Evolutionary conservation across 2,329 filamentous ascomycete species (phyloP).

Genomic region (Drechslerella dactyloides): DNA sequence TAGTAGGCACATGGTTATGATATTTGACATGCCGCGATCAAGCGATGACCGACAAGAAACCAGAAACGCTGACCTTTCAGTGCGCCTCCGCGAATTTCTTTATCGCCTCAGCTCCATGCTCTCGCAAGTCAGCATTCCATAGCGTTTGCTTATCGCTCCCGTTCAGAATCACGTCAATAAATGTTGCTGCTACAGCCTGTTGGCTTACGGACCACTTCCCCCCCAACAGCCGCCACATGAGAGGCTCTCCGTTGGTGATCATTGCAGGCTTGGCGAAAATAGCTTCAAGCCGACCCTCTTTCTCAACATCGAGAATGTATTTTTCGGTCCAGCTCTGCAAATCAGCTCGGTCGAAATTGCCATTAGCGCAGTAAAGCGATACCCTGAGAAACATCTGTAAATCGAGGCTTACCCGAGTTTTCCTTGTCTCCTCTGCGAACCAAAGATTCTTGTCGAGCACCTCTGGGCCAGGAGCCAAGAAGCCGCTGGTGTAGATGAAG

Average conservation of each 20-base stretch:
- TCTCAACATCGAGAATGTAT: constrained; percentile 22
- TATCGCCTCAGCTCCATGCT: constrained; percentile 10
- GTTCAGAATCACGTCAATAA: constrained; percentile 29
- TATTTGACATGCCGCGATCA: too few relatives aligned
- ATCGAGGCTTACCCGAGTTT: constrained; percentile 17
- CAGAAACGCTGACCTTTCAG: not conserved
- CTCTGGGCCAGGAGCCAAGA: constrained; percentile 10
- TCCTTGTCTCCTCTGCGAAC: constrained; percentile 32
- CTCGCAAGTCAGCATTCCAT: constrained; percentile 22
- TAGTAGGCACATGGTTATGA: too few relatives aligned
- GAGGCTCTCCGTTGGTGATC: constrained; percentile 27
- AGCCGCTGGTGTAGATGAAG: constrained; percentile 58
- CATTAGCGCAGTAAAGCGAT: too few relatives aligned
- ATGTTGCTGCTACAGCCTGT: constrained; percentile 25
- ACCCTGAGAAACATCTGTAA: not conserved
- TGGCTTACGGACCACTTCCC: constrained; percentile 18
- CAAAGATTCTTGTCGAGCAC: constrained; percentile 22
- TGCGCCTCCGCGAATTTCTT: constrained; percentile 27
- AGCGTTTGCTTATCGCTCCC: constrained; percentile 18
- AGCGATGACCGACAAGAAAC: too few relatives aligned
- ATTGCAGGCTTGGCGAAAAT: constrained; percentile 28
- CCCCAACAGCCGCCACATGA: constrained; percentile 1
- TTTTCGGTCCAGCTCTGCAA: constrained; percentile 32
- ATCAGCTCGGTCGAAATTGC: too few relatives aligned
- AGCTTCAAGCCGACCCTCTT: constrained; percentile 15